Base-by-base conservation (phyloP, 2,329 filamentous ascomycete species). In the Colletotrichum plurivorum region DNA sequence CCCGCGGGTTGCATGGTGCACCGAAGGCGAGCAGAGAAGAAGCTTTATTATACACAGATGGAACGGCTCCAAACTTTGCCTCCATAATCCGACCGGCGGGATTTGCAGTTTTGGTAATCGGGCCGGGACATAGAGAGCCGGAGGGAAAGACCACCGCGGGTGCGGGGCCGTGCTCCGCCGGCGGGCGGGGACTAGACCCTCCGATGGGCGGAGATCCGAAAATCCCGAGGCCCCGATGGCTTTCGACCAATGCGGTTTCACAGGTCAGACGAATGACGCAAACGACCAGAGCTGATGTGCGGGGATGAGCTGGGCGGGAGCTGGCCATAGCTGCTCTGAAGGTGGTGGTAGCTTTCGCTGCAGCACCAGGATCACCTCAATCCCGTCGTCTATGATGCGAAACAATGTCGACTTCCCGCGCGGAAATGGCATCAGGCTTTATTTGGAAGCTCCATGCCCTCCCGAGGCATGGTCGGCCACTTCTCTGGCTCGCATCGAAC, bases 181-280 rank as follows among this genome's bases (percentile, higher is more conserved):
- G 66, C 31, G 41, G 18, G 13, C 61, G 61, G 65, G 27, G 48
- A 54, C 27, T 48, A 49, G 16, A 31, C 27, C 13, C 15, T 63
- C 66, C 66, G 66, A 69, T 52, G n/a, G 22, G 49, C 43, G 66
- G 61, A 39, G 49, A 49, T 41, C 61, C 41, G 22, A 59, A 22
- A 59, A 69, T 18, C 62, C 67, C 67, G 67, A 69, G 63, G 55
- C 16, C 55, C 62, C 62, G 62, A 46, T 66, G 43, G 51, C 39
- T 15, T 8, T 62, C 22, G 55, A 66, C 25, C 61, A 66, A 67
- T 31, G 51, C 62, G 45, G 67, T 69, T 69, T 69, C 67, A 67
- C 10, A 66, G 20, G 36, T 56, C 36, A 55, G 67, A 66, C 27
- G 55, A 41, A 69, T 69, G 67, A 69, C 67, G 67, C 10, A 49